phyloP scores from a whole-genome alignment of 1,284 basidiomycete species.

The Gymnopus androsaceus region DNA sequence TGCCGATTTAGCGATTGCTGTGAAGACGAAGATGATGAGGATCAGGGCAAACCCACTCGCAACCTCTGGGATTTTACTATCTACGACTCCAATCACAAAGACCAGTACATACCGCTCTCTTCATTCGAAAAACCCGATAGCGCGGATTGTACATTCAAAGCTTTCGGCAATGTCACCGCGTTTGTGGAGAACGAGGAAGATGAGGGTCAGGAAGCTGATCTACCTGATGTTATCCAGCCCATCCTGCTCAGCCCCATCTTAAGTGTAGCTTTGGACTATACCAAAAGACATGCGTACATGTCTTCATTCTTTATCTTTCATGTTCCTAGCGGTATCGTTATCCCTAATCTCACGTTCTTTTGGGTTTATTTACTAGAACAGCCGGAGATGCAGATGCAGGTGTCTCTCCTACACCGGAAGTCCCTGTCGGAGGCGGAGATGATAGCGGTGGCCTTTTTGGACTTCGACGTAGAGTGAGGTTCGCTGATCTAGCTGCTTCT shows the following conservation, averaged over 20 bases:
- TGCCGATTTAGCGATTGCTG: constrained; percentile 22
- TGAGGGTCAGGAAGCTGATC: constrained; percentile 43
- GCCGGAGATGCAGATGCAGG: constrained; percentile 34
- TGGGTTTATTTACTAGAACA: background rate
- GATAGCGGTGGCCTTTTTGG: constrained; percentile 60
- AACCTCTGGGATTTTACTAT: constrained; percentile 40
- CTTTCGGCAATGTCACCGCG: constrained; percentile 34
- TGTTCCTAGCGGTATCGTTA: constrained; percentile 1
- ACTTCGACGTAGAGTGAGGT: constrained; percentile 60
- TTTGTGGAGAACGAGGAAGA: constrained; percentile 42
- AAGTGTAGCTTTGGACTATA: constrained; percentile 38
- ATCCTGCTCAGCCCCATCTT: constrained; percentile 38
- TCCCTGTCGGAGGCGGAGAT: constrained; percentile 17
- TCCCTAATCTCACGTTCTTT: too few relatives aligned
- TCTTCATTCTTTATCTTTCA: constrained; percentile 5
- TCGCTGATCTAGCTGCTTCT: constrained; percentile 23
- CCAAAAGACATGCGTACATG: constrained; percentile 38
- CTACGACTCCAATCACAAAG: constrained; percentile 35
- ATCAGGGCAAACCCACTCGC: constrained; percentile 36
- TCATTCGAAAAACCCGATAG: constrained; percentile 26
- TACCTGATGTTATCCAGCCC: constrained; percentile 23
- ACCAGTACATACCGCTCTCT: constrained; percentile 30
- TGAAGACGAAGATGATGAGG: constrained; percentile 32
- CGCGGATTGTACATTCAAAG: constrained; percentile 28
- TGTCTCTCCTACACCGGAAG: constrained; percentile 34